Conservation (phyloP, 805 yeast genomes). For the Zygotorulaspora chibaensis region DNA sequence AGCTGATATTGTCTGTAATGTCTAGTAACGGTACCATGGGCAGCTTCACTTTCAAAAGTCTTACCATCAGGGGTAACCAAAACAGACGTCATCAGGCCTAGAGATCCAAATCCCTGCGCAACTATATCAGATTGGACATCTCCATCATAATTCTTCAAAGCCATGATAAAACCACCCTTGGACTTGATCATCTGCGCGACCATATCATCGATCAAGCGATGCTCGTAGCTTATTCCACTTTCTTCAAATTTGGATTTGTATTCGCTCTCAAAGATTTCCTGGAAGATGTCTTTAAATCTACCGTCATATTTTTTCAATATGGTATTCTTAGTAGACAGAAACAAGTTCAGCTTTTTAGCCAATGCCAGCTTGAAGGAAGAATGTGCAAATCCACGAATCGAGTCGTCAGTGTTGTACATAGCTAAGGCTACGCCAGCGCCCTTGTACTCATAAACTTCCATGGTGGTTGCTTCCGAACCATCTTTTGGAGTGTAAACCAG, state of each 20-base stretch:
- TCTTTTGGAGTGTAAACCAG: conserved; percentile 61
- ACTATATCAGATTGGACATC: conserved; percentile 83
- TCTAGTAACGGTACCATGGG: conserved; percentile 86
- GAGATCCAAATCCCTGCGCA: conserved; percentile 82
- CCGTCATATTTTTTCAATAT: conserved; percentile 81
- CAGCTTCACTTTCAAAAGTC: conserved; percentile 82
- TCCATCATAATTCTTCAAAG: conserved; percentile 81
- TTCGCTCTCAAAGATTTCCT: conserved; percentile 54
- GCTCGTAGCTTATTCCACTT: conserved; percentile 67
- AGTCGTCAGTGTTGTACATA: conserved; percentile 80
- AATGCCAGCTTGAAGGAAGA: conserved; percentile 74
- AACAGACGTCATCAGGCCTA: conserved; percentile 81
- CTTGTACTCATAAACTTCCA: conserved; percentile 56
- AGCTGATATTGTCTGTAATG: conserved; percentile 78
- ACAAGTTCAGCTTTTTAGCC: conserved; percentile 57
- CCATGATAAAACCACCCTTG: conserved; percentile 76
- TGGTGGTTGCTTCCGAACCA: conserved; percentile 43
- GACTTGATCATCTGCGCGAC: conserved; percentile 86
- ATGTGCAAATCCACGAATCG: conserved; percentile 73
- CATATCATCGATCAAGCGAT: conserved; percentile 81
- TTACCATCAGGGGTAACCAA: conserved; percentile 81
- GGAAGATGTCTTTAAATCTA: conserved; percentile 75
- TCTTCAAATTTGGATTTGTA: conserved; percentile 57
- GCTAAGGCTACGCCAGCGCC: conserved; percentile 66
- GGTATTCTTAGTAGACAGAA: conserved; percentile 72